phyloP scores from a whole-genome alignment of 129 eudicot species.

The Flaveria ramosissima region DNA sequence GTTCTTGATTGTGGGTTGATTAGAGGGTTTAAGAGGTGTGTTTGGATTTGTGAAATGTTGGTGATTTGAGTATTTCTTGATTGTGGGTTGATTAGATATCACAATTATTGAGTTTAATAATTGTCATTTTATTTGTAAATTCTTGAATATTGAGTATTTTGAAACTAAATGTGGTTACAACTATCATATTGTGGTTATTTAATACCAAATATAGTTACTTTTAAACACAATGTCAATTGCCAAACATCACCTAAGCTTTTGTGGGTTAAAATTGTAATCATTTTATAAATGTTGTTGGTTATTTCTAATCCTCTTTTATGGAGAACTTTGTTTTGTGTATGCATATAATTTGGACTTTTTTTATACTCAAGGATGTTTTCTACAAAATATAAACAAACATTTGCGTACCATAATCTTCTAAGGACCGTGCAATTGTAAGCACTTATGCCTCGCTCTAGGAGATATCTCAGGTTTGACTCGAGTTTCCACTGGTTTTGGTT shows the following conservation, averaged over 20 bases:
- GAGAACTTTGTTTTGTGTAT: background rate
- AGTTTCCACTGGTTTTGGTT: too few relatives aligned
- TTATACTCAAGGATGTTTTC: background rate
- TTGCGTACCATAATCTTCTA: background rate
- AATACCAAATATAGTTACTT: background rate
- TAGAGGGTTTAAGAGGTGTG: background rate
- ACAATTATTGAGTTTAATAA: background rate
- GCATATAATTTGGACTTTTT: background rate
- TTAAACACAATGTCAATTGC: background rate
- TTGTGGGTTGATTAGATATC: background rate
- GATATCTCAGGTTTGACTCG: too few relatives aligned
- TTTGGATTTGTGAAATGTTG: background rate
- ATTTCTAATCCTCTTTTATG: background rate
- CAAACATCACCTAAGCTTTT: background rate
- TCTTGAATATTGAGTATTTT: background rate
- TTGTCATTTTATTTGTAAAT: background rate
- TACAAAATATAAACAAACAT: slow-evolving; percentile 2
- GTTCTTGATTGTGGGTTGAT: slow-evolving; percentile 20
- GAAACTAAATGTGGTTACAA: background rate
- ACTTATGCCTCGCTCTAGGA: too few relatives aligned
- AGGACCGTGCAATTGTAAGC: too few relatives aligned
- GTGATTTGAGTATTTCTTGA: background rate
- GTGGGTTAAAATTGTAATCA: background rate
- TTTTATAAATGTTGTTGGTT: background rate
- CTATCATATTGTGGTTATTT: background rate